Percentiles rank a stretch among this genome's conserved stretches.
Evolutionary conservation across 305 asterid species (phyloP).

Genomic region (Plantago coronopus): DNA sequence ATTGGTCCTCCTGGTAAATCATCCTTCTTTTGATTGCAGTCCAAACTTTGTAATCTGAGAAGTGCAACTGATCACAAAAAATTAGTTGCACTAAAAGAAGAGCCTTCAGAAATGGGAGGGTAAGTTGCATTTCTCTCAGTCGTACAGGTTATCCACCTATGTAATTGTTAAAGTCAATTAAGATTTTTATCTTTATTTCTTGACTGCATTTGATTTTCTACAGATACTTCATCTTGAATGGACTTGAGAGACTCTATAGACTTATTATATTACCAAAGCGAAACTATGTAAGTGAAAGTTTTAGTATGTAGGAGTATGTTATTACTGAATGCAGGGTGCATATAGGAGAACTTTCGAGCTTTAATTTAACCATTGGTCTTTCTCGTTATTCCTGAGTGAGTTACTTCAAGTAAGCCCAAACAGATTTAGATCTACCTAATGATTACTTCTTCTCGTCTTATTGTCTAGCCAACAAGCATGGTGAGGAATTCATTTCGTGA

Average conservation of each 20-base stretch:
- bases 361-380: constrained; percentile 1
- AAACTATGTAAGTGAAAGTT: constrained; percentile 68
- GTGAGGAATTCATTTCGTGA: constrained; percentile 84
- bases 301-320: constrained; percentile 20
- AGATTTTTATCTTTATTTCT: constrained; percentile 12
- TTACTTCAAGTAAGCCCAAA: background rate
- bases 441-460: constrained; percentile 21
- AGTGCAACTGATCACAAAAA: constrained; percentile 46
- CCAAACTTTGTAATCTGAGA: constrained; percentile 71
- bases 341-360: constrained; percentile 12
- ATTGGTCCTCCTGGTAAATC: constrained; percentile 11
- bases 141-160: background rate
- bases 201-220: constrained; percentile 19
- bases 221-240: constrained; percentile 92
- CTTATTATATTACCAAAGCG: constrained; percentile 78
- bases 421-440: constrained; percentile 13
- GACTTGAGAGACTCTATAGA: constrained; percentile 89
- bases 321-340: constrained; percentile 6
- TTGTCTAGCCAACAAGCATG: constrained; percentile 74
- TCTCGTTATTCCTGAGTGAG: background rate
- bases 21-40: constrained; percentile 44
- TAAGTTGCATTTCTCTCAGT: constrained; percentile 33
- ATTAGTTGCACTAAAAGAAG: constrained; percentile 62
- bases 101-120: constrained; percentile 99
- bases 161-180: constrained; percentile 9